These are phyloP conservation scores for Trichophyton mentagrophytes DNA, from an alignment of 2,329 filamentous ascomycete species.

Conservation along the genomic window DNA sequence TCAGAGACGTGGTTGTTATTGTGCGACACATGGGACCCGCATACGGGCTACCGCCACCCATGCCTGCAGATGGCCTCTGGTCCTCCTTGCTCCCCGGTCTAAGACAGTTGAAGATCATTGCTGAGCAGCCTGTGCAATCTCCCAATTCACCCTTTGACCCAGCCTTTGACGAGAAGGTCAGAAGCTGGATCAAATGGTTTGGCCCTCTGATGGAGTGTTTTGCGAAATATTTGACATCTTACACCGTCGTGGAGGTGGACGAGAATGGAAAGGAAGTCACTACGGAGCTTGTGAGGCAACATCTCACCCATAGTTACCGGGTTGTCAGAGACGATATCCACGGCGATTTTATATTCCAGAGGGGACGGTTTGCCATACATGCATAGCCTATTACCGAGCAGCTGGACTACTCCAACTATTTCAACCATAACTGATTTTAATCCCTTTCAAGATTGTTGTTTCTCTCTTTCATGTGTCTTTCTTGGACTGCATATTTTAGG, in stretches of 20 bases:
- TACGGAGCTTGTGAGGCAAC: neutral
- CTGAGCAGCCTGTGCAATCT: neutral
- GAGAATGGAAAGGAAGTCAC: neutral
- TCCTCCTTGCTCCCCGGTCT: neutral
- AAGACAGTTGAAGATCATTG: neutral
- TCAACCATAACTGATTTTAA: no score
- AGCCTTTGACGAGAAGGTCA: neutral
- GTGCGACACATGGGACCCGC: neutral
- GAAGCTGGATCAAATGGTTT: neutral
- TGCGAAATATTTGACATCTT: neutral
- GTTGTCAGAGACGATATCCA: neutral
- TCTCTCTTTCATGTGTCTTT: no score
- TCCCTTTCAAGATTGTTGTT: no score
- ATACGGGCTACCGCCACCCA: neutral
- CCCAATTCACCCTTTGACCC: neutral
- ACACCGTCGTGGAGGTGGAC: neutral
- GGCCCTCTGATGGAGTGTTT: neutral
- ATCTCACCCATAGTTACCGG: neutral
- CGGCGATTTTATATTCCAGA: neutral
- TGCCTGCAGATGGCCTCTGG: neutral
- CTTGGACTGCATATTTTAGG: no score
- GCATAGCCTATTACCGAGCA: neutral
- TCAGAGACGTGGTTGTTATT: neutral
- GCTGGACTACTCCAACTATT: neutral
- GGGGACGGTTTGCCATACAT: neutral